A percentile compares a stretch with the other conserved stretches of the same genome.
Conservation (phyloP, 2,329 filamentous ascomycete genomes). For the Epichloe uncinata region DNA sequence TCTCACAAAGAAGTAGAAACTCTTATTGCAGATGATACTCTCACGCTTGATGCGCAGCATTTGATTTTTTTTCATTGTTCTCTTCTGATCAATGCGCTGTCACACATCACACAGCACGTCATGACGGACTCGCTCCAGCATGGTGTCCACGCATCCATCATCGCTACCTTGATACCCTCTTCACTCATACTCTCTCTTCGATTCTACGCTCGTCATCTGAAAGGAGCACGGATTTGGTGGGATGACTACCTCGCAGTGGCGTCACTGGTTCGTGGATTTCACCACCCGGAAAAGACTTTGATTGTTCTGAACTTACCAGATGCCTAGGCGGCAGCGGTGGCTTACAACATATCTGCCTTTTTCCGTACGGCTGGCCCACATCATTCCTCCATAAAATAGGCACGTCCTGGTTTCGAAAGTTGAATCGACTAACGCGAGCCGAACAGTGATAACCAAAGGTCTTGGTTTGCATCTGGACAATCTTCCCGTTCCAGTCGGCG, state of each 20-base stretch:
- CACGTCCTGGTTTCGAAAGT: neutral
- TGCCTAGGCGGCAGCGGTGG: neutral
- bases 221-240: constrained; percentile 5
- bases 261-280: constrained; percentile 3
- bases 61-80: no score
- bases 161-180: constrained; percentile 1
- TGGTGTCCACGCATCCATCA: constrained; percentile 5
- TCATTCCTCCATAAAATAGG: neutral
- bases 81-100: neutral
- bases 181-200: constrained; percentile 3
- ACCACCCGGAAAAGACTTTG: neutral
- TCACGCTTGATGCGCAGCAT: no score
- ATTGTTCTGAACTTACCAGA: neutral
- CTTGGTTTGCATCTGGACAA: constrained; percentile 5
- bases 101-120: neutral
- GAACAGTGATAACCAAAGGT: constrained; percentile 1
- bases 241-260: constrained; percentile 7
- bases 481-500: constrained; percentile 2
- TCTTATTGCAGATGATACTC: no score
- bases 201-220: constrained; percentile 6
- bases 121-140: neutral
- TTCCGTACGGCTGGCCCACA: neutral
- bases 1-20: no score
- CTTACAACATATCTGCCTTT: neutral
- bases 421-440: neutral